Base-by-base conservation (phyloP, 139 green algal species). In the Gonium pectorale region DNA sequence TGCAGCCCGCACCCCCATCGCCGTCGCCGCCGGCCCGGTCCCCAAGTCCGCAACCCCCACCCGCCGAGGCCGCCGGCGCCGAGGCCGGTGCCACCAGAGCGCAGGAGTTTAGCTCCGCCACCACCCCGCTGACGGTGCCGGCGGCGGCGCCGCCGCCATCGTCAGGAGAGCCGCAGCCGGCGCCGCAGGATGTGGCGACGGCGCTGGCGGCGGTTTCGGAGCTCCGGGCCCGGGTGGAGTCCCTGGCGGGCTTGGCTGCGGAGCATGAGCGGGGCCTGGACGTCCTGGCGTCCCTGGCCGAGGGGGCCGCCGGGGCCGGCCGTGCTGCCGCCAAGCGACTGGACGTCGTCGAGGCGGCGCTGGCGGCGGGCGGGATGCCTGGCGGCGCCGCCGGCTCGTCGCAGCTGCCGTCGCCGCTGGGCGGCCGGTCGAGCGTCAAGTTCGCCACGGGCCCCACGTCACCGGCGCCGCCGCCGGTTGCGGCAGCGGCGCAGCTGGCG, bases 241-340 rank as follows among this genome's bases (percentile, higher is more conserved):
- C 13, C 2, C n/a, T 83, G 41, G 11, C 15, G 4, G 31, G 33
- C 3, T 5, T 66, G 77, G 43, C 73, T 7, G 19, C 9, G 31
- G 77, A 83, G 77, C 77, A 83, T 43, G 77, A 83, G 77, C 77
- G 73, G 62, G 77, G 77, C 2, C 63, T 83, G 60, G 77, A 83
- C 66, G 77, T 83, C 43, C 46, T 83, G 77, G 77, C 77, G 77
- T 21, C 63, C 62, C 37, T 73, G 77, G 68, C 68, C 29, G 68
- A 77, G 68, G 29, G 27, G 27, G 68, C 68, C 2, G 41, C 27
- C 26, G 46, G 26, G 43, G 17, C 6, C 43, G 60, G 68, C 43
- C 68, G 68, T 11, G 68, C n/a, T 27, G 41, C 68, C 68, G 44
- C 49, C 31, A n/a, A n/a, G 8, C 29, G 70, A 13, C 29, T 64